These are phyloP conservation scores for Ceratocystis albifundus DNA, from an alignment of 2,329 filamentous ascomycete species.

Conservation along the genomic window DNA sequence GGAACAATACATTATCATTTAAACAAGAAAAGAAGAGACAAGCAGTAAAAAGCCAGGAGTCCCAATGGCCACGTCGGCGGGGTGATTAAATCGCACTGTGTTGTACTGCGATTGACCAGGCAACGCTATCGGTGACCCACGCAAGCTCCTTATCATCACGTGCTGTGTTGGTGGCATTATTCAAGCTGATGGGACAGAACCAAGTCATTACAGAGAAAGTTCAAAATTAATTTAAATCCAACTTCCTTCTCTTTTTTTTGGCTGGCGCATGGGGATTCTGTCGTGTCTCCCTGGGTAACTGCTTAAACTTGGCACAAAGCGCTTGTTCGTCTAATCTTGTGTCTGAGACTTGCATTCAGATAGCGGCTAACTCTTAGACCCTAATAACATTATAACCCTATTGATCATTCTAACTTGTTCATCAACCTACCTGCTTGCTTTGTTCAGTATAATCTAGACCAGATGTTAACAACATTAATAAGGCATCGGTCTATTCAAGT, in stretches of 20 bases:
- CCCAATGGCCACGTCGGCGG: slow-evolving; percentile 20
- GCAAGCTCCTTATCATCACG: slow-evolving; percentile 11
- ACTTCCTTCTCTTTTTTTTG: background rate
- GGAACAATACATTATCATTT: background rate
- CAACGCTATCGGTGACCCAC: slow-evolving; percentile 17
- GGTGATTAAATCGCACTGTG: slow-evolving; percentile 16
- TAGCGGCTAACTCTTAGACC: background rate
- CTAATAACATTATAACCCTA: background rate
- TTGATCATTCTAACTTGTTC: too few species aligned
- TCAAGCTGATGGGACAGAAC: background rate
- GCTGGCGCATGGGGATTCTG: background rate
- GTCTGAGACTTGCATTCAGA: background rate
- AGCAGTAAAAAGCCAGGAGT: slow-evolving; percentile 5
- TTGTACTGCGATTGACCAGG: slow-evolving; percentile 15
- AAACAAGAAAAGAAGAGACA: slow-evolving; percentile 15
- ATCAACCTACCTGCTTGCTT: too few species aligned
- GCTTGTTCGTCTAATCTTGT: background rate
- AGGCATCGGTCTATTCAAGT: background rate
- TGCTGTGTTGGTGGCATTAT: background rate
- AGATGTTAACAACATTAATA: background rate
- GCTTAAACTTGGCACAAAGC: background rate
- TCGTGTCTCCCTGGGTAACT: slow-evolving; percentile 13
- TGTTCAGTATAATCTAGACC: too few species aligned
- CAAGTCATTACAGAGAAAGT: background rate
- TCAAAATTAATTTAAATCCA: background rate